These are phyloP conservation scores for Cladosporium austrohemisphaericum DNA, from an alignment of 2,329 filamentous ascomycete species.

Conservation along the genomic window DNA sequence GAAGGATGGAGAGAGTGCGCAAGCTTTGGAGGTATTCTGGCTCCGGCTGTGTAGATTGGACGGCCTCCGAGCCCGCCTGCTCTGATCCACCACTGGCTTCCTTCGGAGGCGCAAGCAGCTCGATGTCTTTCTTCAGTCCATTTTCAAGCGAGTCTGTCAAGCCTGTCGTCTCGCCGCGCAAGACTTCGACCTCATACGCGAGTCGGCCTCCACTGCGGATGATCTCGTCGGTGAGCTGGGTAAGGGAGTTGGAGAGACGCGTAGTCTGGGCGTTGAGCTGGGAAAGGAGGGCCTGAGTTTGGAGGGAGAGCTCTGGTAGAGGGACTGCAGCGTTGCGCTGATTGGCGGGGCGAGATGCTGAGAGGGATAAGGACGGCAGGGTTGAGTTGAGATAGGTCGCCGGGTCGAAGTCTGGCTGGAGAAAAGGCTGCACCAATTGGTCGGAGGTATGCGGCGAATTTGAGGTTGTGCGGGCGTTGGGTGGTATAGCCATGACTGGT, in stretches of 20 bases:
- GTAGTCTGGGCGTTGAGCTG: constrained; percentile 86
- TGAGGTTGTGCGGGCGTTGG: constrained; percentile 21
- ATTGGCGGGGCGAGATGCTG: constrained; percentile 26
- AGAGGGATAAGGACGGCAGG: constrained; percentile 63
- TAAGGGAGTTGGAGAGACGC: constrained; percentile 74
- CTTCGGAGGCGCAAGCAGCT: constrained; percentile 56
- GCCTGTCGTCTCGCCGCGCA: constrained; percentile 82
- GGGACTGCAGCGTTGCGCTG: constrained; percentile 50
- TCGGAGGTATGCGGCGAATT: constrained; percentile 64
- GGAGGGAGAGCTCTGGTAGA: constrained; percentile 72
- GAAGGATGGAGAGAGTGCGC: constrained; percentile 76
- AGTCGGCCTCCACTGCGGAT: constrained; percentile 80
- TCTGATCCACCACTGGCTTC: constrained; percentile 1
- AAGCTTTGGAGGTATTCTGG: constrained; percentile 67
- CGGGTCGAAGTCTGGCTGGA: constrained; percentile 73
- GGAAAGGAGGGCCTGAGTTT: constrained; percentile 79
- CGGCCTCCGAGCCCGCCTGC: constrained; percentile 10
- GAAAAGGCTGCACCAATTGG: constrained; percentile 69
- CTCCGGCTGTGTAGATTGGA: constrained; percentile 42
- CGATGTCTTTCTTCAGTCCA: constrained; percentile 66
- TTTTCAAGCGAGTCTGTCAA: constrained; percentile 75
- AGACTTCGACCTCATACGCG: constrained; percentile 89
- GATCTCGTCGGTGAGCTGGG: constrained; percentile 91
- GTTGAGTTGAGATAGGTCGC: constrained; percentile 79
- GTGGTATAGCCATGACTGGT: constrained; percentile 7